Evolutionary conservation across 345 rosid species (phyloP).

Genomic region (Ceriops tagal): DNA sequence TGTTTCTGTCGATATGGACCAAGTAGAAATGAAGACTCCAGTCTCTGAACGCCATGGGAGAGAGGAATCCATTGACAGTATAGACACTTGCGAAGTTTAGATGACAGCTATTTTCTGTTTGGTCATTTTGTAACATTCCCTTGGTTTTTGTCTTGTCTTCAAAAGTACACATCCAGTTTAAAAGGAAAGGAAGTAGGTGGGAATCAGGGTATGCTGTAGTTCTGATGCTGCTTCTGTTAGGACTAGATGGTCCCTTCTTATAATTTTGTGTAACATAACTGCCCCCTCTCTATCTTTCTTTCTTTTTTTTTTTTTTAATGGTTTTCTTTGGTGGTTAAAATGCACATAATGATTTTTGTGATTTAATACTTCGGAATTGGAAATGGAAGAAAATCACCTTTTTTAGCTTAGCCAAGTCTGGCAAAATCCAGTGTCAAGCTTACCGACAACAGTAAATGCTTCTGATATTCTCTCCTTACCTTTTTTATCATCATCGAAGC

Average conservation of each 20-base stretch:
- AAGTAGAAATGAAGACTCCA: conserved; percentile 33
- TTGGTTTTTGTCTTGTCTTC: conserved; percentile 20
- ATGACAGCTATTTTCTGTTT: conserved; percentile 18
- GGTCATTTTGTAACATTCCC: conserved; percentile 16
- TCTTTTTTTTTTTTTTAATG: background rate
- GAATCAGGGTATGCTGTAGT: conserved; percentile 16
- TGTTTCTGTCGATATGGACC: conserved; percentile 45
- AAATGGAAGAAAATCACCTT: conserved; percentile 13
- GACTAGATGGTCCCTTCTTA: background rate
- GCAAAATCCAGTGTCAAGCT: too few relatives aligned
- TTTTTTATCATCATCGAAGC: conserved; percentile 29
- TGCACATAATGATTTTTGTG: conserved; percentile 29
- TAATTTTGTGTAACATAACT: conserved; percentile 33
- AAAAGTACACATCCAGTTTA: background rate
- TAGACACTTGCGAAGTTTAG: conserved; percentile 48
- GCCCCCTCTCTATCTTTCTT: conserved; percentile 4
- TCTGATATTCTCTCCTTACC: background rate
- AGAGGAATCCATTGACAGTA: conserved; percentile 67
- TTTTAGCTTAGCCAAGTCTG: background rate
- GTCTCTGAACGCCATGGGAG: conserved; percentile 45
- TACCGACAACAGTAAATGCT: too few relatives aligned
- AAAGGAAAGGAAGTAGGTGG: conserved; percentile 20
- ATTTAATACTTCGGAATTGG: conserved; percentile 20
- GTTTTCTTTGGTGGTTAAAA: background rate
- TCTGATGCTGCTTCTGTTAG: conserved; percentile 10